These are phyloP conservation scores for Venturia asperata DNA, from an alignment of 2,329 filamentous ascomycete genomes.

Conservation along the genomic window DNA sequence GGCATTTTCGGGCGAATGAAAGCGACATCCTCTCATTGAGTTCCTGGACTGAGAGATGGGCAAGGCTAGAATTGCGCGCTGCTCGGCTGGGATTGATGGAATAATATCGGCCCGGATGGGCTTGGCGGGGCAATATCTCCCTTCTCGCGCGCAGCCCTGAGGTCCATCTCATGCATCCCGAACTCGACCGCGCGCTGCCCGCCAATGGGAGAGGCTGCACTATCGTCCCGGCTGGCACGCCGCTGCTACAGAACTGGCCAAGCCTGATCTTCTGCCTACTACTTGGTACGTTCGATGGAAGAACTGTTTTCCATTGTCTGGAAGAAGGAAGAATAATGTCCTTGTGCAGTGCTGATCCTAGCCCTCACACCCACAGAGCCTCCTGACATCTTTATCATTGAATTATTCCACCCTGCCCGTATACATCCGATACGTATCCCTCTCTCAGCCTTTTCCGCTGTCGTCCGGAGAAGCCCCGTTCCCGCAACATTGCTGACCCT, in stretches of 20 bases:
- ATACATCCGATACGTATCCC: not conserved
- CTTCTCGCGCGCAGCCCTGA: not conserved
- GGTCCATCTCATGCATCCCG: not conserved
- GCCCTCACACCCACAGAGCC: not conserved
- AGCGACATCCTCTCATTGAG: not conserved
- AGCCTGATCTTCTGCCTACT: constrained; percentile 7
- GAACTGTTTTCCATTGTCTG: constrained; percentile 3
- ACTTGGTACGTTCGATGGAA: constrained; percentile 2
- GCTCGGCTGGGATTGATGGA: not conserved
- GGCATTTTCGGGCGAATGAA: not conserved
- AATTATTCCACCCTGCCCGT: constrained; percentile 2
- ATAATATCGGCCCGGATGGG: not conserved
- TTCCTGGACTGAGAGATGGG: not conserved
- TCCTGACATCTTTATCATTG: constrained; percentile 6
- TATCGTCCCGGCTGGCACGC: not conserved
- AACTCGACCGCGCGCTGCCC: not conserved
- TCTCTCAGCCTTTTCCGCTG: not conserved
- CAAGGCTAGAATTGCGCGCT: not conserved
- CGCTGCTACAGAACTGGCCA: not conserved
- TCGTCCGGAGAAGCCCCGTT: not conserved
- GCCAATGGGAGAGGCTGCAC: constrained; percentile 1
- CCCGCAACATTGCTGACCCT: not conserved
- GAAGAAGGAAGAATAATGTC: constrained; percentile 12
- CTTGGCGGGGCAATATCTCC: not conserved
- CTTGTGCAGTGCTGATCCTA: not conserved